Evolutionary conservation across 257 asterid species (phyloP).

Genomic region (Thymus quinquecostatus): DNA sequence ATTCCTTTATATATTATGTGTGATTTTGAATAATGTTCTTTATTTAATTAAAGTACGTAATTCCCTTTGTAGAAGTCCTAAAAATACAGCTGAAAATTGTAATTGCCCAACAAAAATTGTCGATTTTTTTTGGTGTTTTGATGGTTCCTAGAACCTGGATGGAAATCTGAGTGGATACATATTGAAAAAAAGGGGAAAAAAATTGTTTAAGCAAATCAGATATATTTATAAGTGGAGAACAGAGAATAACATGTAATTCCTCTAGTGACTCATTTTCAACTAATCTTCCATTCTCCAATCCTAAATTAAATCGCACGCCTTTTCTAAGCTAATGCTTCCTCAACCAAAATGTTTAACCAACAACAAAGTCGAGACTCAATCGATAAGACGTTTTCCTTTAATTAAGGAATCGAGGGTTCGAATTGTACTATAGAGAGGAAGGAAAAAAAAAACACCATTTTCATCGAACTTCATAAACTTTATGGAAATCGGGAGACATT

Average conservation of each 20-base stretch:
- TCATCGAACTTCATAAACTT: too few relatives aligned
- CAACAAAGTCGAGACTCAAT: too few relatives aligned
- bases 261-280: slow-evolving; percentile 34
- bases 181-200: neutral
- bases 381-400: too few relatives aligned
- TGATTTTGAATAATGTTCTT: neutral
- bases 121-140: neutral
- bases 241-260: slow-evolving; percentile 32
- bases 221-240: slow-evolving; percentile 37
- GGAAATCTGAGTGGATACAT: slow-evolving; percentile 36
- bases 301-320: neutral
- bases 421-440: too few relatives aligned
- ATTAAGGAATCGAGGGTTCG: too few relatives aligned
- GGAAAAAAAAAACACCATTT: too few relatives aligned
- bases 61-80: too few relatives aligned
- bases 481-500: too few relatives aligned
- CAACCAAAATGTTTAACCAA: neutral
- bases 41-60: neutral
- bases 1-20: neutral
- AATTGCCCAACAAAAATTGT: slow-evolving; percentile 17
- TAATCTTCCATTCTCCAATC: neutral
- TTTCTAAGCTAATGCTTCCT: neutral
- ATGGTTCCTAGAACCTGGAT: slow-evolving; percentile 8
- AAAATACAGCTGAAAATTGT: neutral
- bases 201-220: neutral